Conservation (phyloP, 805 yeast genomes). For the Zygosaccharomyces kombuchaensis region DNA sequence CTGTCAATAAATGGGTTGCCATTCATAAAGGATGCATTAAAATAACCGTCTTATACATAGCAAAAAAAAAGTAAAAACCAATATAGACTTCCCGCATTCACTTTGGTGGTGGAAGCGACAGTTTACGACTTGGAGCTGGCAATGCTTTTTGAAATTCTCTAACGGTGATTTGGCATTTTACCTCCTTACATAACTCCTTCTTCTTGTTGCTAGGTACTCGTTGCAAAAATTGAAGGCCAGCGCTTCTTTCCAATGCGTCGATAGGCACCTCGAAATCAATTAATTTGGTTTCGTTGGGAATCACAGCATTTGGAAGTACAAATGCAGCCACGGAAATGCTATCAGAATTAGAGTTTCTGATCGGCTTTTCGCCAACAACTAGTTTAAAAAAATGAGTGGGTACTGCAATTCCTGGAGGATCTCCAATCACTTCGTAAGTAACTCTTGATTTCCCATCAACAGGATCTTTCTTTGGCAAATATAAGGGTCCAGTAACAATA, state of each 20-base stretch:
- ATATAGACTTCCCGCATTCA: background rate
- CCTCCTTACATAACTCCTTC: constrained; percentile 72
- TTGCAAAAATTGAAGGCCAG: constrained; percentile 78
- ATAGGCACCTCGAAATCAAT: constrained; percentile 80
- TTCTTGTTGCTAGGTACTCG: constrained; percentile 55
- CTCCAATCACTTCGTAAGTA: constrained; percentile 87
- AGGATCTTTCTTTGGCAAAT: constrained; percentile 69
- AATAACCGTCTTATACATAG: constrained; percentile 2
- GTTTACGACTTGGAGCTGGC: constrained; percentile 20
- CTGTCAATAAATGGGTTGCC: constrained; percentile 9
- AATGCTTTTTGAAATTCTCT: constrained; percentile 38
- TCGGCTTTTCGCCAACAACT: constrained; percentile 71
- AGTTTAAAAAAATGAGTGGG: constrained; percentile 96
- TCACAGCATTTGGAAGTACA: constrained; percentile 84
- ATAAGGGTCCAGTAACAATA: constrained; percentile 90
- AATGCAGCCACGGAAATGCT: constrained; percentile 80
- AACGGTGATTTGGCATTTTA: constrained; percentile 72
- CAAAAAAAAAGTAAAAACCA: background rate
- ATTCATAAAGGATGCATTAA: constrained; percentile 11
- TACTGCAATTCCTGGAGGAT: constrained; percentile 94
- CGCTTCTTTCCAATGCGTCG: constrained; percentile 80
- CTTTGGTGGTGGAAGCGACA: constrained; percentile 24
- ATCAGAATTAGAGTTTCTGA: constrained; percentile 31
- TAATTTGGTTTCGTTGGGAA: constrained; percentile 66
- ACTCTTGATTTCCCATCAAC: constrained; percentile 82